phyloP scores from a whole-genome alignment of 2,329 filamentous ascomycete species.

The Neocatenulostroma microsporum region DNA sequence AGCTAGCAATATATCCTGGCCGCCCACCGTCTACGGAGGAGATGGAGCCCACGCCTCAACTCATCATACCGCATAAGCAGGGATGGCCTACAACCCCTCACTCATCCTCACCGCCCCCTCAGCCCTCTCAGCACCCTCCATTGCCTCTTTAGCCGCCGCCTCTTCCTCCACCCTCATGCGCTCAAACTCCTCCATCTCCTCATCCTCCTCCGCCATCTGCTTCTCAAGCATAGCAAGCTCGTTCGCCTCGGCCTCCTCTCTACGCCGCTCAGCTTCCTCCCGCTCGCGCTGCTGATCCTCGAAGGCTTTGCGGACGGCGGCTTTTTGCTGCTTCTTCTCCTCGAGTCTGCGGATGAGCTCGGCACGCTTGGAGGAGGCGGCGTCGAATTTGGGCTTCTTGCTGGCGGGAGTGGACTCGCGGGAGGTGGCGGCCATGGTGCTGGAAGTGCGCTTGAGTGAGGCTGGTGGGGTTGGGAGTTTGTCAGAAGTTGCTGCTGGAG shows the following conservation, averaged over 20 bases:
- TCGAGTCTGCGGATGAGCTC: constrained; percentile 3
- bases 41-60: too few relatives aligned
- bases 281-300: constrained; percentile 10
- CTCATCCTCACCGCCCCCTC: constrained; percentile 13
- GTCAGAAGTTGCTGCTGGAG: background rate
- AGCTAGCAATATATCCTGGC: too few relatives aligned
- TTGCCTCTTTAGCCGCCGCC: constrained; percentile 8
- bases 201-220: constrained; percentile 2
- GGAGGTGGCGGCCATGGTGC: background rate
- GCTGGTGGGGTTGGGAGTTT: constrained; percentile 6
- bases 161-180: constrained; percentile 15
- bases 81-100: constrained; percentile 1
- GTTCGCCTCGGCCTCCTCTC: constrained; percentile 4
- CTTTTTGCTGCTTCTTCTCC: constrained; percentile 10
- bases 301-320: constrained; percentile 4
- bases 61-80: too few relatives aligned
- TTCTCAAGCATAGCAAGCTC: background rate
- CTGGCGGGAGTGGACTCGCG: constrained; percentile 5
- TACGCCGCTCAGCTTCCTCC: constrained; percentile 6
- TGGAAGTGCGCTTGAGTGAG: constrained; percentile 1
- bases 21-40: too few relatives aligned
- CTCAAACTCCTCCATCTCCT: constrained; percentile 17
- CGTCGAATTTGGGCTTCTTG: constrained; percentile 4
- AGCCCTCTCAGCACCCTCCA: constrained; percentile 4
- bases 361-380: constrained; percentile 5